These are phyloP conservation scores for Gaultheria prostrata DNA, from an alignment of 148 eudicot genomes.

Conservation along the genomic window DNA sequence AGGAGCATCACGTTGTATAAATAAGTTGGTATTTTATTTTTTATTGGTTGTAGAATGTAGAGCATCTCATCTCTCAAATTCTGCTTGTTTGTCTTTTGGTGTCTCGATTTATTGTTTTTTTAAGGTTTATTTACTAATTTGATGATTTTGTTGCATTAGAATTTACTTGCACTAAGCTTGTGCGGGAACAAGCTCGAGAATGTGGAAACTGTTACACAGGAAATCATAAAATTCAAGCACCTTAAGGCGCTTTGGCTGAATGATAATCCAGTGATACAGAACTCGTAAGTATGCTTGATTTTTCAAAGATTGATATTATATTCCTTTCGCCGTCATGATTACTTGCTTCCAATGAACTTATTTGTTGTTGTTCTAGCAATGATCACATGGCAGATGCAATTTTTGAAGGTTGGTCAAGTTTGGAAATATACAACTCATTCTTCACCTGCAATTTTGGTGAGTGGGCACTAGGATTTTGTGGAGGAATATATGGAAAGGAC, in stretches of 20 bases:
- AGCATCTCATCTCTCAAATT: not conserved
- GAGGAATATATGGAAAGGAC: constrained; percentile 69
- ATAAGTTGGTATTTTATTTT: not conserved
- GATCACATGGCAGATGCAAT: constrained; percentile 44
- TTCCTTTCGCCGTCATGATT: not conserved
- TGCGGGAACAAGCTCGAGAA: constrained; percentile 70
- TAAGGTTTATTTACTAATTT: constrained; percentile 2
- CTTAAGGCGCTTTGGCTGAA: constrained; percentile 93
- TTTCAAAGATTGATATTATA: not conserved
- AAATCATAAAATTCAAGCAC: constrained; percentile 53
- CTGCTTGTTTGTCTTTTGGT: constrained; percentile 4
- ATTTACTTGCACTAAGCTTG: constrained; percentile 75
- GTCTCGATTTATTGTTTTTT: not conserved
- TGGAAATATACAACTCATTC: constrained; percentile 78
- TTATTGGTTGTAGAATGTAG: not conserved
- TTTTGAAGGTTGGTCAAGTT: constrained; percentile 52
- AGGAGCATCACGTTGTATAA: not conserved
- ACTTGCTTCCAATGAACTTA: constrained; percentile 15
- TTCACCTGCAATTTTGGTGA: constrained; percentile 74
- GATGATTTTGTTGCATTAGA: constrained; percentile 34
- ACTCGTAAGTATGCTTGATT: constrained; percentile 45
- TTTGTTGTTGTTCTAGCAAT: constrained; percentile 43
- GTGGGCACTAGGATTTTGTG: constrained; percentile 98
- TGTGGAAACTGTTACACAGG: constrained; percentile 48
- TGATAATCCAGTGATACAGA: constrained; percentile 59